Percentiles rank a stretch among this genome's conserved stretches.
These are phyloP conservation scores for Fragaria vesca DNA, from an alignment of 306 rosid species.

Conservation along the genomic window DNA sequence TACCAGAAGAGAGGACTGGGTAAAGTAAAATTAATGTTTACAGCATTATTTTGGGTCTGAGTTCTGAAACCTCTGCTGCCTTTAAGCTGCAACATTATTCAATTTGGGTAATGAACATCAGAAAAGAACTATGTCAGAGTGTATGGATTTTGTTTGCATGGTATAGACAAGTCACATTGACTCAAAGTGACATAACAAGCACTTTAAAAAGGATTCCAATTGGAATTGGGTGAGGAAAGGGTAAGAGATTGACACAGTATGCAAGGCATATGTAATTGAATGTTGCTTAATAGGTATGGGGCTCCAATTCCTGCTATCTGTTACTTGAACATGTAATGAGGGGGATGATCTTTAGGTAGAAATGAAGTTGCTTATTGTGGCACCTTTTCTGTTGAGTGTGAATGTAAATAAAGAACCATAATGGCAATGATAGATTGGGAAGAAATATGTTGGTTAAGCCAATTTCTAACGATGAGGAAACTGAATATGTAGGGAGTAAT, in stretches of 20 bases:
- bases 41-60: background rate
- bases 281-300: background rate
- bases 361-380: background rate
- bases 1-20: background rate
- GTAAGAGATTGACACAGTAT: background rate
- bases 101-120: background rate
- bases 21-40: background rate
- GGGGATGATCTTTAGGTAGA: background rate
- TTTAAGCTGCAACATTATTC: background rate
- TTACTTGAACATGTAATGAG: background rate
- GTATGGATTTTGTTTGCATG: background rate
- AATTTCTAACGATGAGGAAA: background rate
- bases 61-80: background rate
- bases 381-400: constrained; percentile 2
- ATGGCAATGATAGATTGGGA: background rate
- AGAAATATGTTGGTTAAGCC: background rate
- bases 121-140: background rate
- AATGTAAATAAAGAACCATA: background rate
- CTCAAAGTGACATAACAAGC: background rate
- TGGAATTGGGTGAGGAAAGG: background rate
- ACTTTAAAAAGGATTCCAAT: background rate
- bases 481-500: background rate
- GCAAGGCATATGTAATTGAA: background rate
- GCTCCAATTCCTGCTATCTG: background rate
- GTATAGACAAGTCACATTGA: background rate